Evolutionary conservation across 345 rosid genomes (phyloP), one percentile per base, ranked within the genome.

Genomic region (Populus ilicifolia): DNA sequence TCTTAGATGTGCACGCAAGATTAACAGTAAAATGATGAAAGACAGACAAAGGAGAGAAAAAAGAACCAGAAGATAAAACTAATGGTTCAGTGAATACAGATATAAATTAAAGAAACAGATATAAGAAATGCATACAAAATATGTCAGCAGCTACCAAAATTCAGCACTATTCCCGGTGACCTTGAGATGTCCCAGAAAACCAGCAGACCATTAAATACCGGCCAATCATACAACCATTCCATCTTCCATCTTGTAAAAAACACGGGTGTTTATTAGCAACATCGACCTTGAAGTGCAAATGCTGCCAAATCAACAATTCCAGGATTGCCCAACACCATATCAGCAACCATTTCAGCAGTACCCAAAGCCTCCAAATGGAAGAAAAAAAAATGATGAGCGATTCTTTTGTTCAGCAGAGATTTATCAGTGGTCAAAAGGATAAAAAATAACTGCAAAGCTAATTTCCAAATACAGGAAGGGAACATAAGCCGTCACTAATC

Each of bases 281-380:
- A 86, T 69, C 87, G 85, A 71, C 85, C 86, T 70, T 83, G 80
- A 82, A 90, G 83, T 27, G 85, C 65, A 87, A 93, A 94, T 72
- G 88, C 71, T 46, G 89, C 74, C 74, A 68, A 56, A 82, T 84
- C 90, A 35, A 90, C 89, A 48, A 77, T 70, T 11, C 80, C 75
- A 72, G 91, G 83, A 69, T 86, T 91, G 77, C 90, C 87, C 77
- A 89, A 48, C 65, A 94, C 90, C 90, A 93, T 90, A 77, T 91
- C 93, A 69, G 80, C 84, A 74, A 91, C 88, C 94, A 94, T 88
- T 85, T 95, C 99, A 25, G 95, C 96, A 66, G 98, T 93, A 54
- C 93, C 97, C 77, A 91, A 84, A 75, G 98, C 97, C 98, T 90
- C 88, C 63, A 83, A 74, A 69, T 81, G 80, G 72, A 46, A 46